Percentiles rank a stretch among this genome's conserved stretches.
phyloP scores from a whole-genome alignment of 2,329 filamentous ascomycete species.

The Helminthosporium solani region DNA sequence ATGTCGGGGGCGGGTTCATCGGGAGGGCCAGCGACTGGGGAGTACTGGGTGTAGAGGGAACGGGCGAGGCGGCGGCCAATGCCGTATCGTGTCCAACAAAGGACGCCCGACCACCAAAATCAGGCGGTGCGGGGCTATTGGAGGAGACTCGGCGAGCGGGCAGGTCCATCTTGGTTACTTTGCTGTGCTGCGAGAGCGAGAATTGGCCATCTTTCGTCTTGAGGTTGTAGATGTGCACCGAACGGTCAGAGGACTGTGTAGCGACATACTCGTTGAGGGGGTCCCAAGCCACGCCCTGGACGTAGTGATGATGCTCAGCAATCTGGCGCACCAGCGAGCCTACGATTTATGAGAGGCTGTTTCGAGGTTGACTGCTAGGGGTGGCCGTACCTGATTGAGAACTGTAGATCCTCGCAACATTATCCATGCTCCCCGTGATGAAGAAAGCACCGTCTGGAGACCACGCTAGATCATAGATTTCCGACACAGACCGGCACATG shows the following conservation, averaged over 20 bases:
- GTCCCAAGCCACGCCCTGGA: conserved; percentile 98
- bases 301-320: conserved; percentile 96
- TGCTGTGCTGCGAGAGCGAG: conserved; percentile 74
- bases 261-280: conserved; percentile 97
- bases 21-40: conserved; percentile 85
- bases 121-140: conserved; percentile 86
- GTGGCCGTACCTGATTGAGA: conserved; percentile 72
- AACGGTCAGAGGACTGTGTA: conserved; percentile 96
- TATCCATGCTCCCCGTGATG: conserved; percentile 99
- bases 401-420: conserved; percentile 95
- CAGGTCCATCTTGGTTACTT: conserved; percentile 90
- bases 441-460: conserved; percentile 96
- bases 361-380: conserved; percentile 8
- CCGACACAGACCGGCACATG: conserved; percentile 94
- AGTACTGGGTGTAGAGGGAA: conserved; percentile 87
- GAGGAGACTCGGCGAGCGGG: conserved; percentile 87
- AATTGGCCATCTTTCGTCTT: conserved; percentile 97
- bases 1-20: conserved; percentile 94
- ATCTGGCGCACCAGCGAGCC: conserved; percentile 72
- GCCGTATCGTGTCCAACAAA: conserved; percentile 58
- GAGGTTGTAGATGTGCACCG: conserved; percentile 94
- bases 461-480: conserved; percentile 98
- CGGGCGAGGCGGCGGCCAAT: conserved; percentile 70
- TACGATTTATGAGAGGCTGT: conserved; percentile 18
- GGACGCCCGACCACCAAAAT: conserved; percentile 68